phyloP scores from a whole-genome alignment of 768 basidiomycete species.

The Phylloporus arenicola region DNA sequence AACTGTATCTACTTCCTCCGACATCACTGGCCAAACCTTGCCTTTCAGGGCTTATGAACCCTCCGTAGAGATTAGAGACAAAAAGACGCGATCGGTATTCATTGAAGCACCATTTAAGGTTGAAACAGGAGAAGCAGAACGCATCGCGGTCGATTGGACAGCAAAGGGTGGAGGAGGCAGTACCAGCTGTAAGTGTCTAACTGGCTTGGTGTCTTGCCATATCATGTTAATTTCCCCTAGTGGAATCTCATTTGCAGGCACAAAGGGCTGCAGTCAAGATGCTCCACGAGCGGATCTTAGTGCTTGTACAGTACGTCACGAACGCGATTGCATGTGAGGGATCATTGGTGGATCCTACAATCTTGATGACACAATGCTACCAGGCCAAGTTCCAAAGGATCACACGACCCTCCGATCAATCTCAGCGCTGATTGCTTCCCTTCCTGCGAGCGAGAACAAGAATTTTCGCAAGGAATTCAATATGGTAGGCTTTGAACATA shows the following conservation, averaged over 20 bases:
- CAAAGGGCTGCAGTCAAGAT: slow-evolving; percentile 95
- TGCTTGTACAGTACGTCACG: slow-evolving; percentile 83
- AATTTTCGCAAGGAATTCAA: slow-evolving; percentile 86
- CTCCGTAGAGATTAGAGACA: slow-evolving; percentile 77
- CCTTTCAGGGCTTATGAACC: slow-evolving; percentile 95
- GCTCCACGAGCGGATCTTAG: slow-evolving; percentile 85
- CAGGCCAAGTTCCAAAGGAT: slow-evolving; percentile 73
- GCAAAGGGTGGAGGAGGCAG: slow-evolving; percentile 80
- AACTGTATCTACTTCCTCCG: slow-evolving; percentile 38
- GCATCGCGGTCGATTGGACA: slow-evolving; percentile 97
- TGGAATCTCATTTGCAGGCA: slow-evolving; percentile 85
- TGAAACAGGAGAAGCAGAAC: slow-evolving; percentile 97
- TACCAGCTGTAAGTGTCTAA: slow-evolving; percentile 58
- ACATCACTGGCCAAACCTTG: slow-evolving; percentile 65
- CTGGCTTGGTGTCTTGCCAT: background rate
- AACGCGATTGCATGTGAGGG: slow-evolving; percentile 66
- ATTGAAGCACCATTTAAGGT: slow-evolving; percentile 83
- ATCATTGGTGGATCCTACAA: background rate
- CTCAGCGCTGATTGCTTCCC: slow-evolving; percentile 77
- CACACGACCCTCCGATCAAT: slow-evolving; percentile 79
- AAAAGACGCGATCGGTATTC: slow-evolving; percentile 71
- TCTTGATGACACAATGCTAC: background rate
- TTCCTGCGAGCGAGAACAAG: slow-evolving; percentile 81
- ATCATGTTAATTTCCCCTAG: slow-evolving; percentile 36
- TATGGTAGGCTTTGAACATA: slow-evolving; percentile 46